Evolutionary conservation across 768 basidiomycete species (phyloP), one percentile per base, ranked within the genome.

Genomic region (Boletus bicolor): DNA sequence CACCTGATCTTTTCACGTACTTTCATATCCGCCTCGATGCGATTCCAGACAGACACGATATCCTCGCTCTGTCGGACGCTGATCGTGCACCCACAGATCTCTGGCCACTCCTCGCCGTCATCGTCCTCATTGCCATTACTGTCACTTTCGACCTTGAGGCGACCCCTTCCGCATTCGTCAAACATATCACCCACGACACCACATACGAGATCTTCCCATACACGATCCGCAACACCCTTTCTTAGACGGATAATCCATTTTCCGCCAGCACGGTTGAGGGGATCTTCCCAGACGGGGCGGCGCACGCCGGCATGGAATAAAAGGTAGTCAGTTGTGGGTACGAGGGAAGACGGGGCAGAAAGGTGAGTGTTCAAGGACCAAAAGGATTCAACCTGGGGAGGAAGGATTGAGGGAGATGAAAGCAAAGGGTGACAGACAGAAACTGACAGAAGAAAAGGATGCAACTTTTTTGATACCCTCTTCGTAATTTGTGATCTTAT

Each of bases 221-320:
- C 74, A 30, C 91, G 85, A 73, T 96, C 93, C 5, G 91, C 85
- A 36, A 95, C 80, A 43, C 93, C 93, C 68, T 98, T 97, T 63
- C 86, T 83, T 46, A 98, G 80, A 51, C 96, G 89, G 55, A 98
- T 81, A 49, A 96, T 96, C 90, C 94, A 98, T 72, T 95, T 96
- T 4, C 94, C 95, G 28, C 95, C 95, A 15, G 83, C 70, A 47
- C 85, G 71, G 70, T 97, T 97, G 53, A 93, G 76, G 14, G 93
- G 89, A 71, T 97, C 94, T 70, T 98, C 96, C 96, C 96, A 98
- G 3, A 96, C 89, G 1, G 96, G 95, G 42, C 92, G 81, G 24
- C 87, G 86, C 54, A 98, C 79, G 39, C 86, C 86, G 3, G 83
- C 77, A 63, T 94, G 91, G 76, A 98, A 97, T 60, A 97, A 81